Evolutionary conservation across 169 alveolate species (phyloP).

Genomic region (Plasmodium gallinaceum): DNA sequence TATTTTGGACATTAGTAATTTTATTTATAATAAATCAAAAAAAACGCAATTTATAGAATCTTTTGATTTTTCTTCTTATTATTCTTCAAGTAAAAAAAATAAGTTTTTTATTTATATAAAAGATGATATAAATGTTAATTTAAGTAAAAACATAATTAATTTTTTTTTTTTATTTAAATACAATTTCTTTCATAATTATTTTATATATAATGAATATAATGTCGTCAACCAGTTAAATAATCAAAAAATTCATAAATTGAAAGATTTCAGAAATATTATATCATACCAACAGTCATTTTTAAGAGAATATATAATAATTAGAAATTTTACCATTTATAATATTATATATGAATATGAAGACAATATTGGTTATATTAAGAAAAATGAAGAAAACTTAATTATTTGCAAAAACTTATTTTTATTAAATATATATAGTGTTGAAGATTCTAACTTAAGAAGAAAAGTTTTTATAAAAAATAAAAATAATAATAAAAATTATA

Average conservation of each 20-base stretch:
- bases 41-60: constrained; percentile 20
- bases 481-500: not conserved
- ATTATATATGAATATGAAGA: constrained; percentile 34
- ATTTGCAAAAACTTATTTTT: constrained; percentile 14
- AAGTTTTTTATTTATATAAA: constrained; percentile 24
- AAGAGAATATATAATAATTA: constrained; percentile 22
- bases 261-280: constrained; percentile 15
- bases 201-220: constrained; percentile 25
- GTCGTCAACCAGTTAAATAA: not conserved
- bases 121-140: constrained; percentile 36
- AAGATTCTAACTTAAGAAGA: constrained; percentile 3
- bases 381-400: constrained; percentile 13
- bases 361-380: constrained; percentile 30
- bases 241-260: not conserved
- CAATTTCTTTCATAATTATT: constrained; percentile 23
- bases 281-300: not conserved
- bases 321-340: constrained; percentile 44
- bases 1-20: not conserved
- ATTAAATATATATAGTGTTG: constrained; percentile 12
- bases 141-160: constrained; percentile 25
- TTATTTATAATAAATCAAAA: constrained; percentile 18
- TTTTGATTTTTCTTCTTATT: constrained; percentile 25
- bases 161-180: constrained; percentile 17
- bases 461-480: constrained; percentile 6
- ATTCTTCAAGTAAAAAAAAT: constrained; percentile 17